Base-by-base conservation (phyloP, 345 rosid species). In the Salix exigua region DNA sequence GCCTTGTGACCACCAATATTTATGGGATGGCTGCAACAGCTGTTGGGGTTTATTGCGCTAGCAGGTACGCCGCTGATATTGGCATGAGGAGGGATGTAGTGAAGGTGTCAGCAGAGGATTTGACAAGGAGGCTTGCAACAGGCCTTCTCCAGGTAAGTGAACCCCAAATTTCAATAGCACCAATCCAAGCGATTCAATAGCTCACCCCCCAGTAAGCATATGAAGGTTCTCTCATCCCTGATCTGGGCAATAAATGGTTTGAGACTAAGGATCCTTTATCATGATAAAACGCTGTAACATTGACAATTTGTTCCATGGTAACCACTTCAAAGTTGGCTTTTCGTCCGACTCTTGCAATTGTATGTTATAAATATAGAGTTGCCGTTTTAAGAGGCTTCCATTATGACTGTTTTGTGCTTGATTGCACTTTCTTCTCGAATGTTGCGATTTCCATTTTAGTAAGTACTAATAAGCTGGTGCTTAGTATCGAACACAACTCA, bases 11-110 rank as follows among this genome's bases (percentile, higher is more conserved):
- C 6, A 89, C 98, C 53, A 96, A 89, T 67, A 65, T 91, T 26
- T 93, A 91, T 33, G 97, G 98, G 1, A 95, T 92, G 94, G 97
- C 91, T 0, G 97, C 92, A 18, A 87, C 94, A 3, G 96, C 94
- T 0, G 85, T 91, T 16, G 83, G 92, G n/a, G 89, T 91, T 48
- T 96, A 96, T 58, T 96, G 94, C 37, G 92, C 80, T 1, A 90
- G 92, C 75, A 88, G 98, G 74, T 91, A 87, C 79, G 97, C 99
- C 17, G 85, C 93, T 64, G 99, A 95, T 82, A 86, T 93, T 6
- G 98, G 97, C 70, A 84, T 84, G 91, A 90, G 98, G 82, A 91
- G 78, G 70, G 96, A 91, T 19, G 96, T 88, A 14, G 84, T 85
- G 63, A 93, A 93, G 86, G 86, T 95, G 4, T 80, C 86, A 0